A percentile compares a stretch with the other conserved stretches of the same genome.
Evolutionary conservation across 495 filamentous ascomycete genomes (phyloP).

Genomic region (Annulohypoxylon nitens): DNA sequence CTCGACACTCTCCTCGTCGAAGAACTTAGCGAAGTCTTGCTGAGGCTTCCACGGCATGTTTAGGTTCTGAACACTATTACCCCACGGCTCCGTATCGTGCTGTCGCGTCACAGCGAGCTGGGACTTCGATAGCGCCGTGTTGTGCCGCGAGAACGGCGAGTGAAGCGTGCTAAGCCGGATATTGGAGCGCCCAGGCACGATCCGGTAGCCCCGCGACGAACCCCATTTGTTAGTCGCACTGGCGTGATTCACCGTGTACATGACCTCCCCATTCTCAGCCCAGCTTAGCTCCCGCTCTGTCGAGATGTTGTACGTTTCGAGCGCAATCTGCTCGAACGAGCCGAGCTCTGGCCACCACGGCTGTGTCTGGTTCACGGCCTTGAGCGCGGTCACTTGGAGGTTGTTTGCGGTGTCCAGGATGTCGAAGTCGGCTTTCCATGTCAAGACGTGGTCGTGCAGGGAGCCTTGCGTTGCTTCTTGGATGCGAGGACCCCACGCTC

Average conservation of each 20-base stretch:
- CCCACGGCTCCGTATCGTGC: slow-evolving; percentile 66
- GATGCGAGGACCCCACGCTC: slow-evolving; percentile 64
- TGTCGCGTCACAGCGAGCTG: slow-evolving; percentile 64
- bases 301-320: slow-evolving; percentile 55
- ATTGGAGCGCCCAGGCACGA: slow-evolving; percentile 59
- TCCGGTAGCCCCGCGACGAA: slow-evolving; percentile 66
- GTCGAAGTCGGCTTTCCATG: slow-evolving; percentile 69
- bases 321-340: slow-evolving; percentile 63
- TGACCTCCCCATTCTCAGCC: slow-evolving; percentile 60
- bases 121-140: slow-evolving; percentile 62
- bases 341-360: slow-evolving; percentile 62
- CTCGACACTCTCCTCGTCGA: slow-evolving; percentile 65
- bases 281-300: slow-evolving; percentile 64
- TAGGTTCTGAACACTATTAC: slow-evolving; percentile 62
- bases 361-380: slow-evolving; percentile 59
- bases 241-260: slow-evolving; percentile 64
- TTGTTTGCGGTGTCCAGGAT: slow-evolving; percentile 63
- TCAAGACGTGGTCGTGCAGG: slow-evolving; percentile 67
- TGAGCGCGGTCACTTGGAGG: slow-evolving; percentile 58
- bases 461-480: slow-evolving; percentile 60
- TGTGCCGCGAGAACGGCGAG: slow-evolving; percentile 60
- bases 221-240: slow-evolving; percentile 63
- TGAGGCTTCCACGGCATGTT: slow-evolving; percentile 62
- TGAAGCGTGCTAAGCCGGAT: slow-evolving; percentile 63
- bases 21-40: slow-evolving; percentile 67